Evolutionary conservation across 164 flowering plant genomes (phyloP).

Genomic region (Sedum album): DNA sequence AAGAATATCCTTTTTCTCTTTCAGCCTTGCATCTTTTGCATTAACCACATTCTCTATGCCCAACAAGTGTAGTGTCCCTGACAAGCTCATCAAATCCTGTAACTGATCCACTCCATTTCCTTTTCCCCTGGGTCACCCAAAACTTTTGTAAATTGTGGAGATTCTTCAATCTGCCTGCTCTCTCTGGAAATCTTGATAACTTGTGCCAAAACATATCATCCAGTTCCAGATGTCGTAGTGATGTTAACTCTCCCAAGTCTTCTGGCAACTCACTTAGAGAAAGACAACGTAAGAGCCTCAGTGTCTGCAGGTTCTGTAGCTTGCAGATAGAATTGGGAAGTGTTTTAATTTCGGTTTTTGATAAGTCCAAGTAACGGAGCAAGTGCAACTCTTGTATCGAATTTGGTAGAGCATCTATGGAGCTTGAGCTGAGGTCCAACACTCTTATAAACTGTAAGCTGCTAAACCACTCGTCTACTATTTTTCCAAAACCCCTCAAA

Average conservation of each 20-base stretch:
- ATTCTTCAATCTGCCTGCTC: too few relatives aligned
- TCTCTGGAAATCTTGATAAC: too few relatives aligned
- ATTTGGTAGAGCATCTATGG: constrained; percentile 4
- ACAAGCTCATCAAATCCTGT: too few relatives aligned
- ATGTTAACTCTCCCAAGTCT: not conserved
- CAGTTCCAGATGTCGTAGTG: constrained; percentile 12
- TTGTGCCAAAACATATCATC: constrained; percentile 16
- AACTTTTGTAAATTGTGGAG: too few relatives aligned
- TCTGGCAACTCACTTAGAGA: constrained; percentile 11
- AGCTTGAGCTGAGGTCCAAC: constrained; percentile 14
- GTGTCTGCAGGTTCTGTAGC: constrained; percentile 12
- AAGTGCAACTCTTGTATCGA: constrained; percentile 14
- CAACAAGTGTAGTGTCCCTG: constrained; percentile 9
- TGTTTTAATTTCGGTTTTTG: constrained; percentile 11
- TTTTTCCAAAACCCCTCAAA: not conserved
- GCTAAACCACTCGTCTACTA: constrained; percentile 4
- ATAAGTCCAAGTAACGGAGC: constrained; percentile 14
- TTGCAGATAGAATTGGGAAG: constrained; percentile 17
- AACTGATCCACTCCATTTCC: too few relatives aligned
- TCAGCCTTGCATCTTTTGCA: constrained; percentile 7
- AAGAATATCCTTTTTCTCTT: constrained; percentile 8
- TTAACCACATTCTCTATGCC: constrained; percentile 13
- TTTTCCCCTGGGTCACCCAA: too few relatives aligned
- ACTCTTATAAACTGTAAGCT: constrained; percentile 5
- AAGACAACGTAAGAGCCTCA: constrained; percentile 15